Conservation (phyloP, 495 filamentous ascomycete species). For the Hypoxylon cercidicola region DNA sequence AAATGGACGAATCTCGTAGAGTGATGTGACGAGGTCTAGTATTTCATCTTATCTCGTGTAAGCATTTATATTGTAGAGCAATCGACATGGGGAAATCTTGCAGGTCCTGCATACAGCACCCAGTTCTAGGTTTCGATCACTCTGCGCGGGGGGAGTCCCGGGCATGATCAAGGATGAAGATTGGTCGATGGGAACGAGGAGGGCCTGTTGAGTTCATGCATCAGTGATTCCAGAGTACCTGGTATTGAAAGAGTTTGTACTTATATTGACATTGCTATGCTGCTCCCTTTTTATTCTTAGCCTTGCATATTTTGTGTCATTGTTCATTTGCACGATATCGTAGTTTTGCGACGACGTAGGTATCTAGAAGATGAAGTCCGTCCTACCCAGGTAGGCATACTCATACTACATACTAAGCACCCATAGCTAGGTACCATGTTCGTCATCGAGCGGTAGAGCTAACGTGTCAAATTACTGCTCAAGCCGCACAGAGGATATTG, state of each 20-base stretch:
- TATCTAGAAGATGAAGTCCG: too few relatives aligned
- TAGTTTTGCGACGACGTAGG: too few relatives aligned
- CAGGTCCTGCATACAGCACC: slow-evolving; percentile 36
- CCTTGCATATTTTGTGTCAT: slow-evolving; percentile 39
- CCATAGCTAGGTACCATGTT: too few relatives aligned
- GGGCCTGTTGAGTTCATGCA: slow-evolving; percentile 41
- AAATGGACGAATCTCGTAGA: slow-evolving; percentile 39
- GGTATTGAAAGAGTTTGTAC: slow-evolving; percentile 21
- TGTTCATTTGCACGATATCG: slow-evolving; percentile 11
- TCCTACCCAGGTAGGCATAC: background rate
- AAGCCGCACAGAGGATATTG: slow-evolving; percentile 8
- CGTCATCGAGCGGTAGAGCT: too few relatives aligned
- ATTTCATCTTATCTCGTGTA: slow-evolving; percentile 44
- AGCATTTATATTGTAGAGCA: slow-evolving; percentile 23
- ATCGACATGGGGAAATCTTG: slow-evolving; percentile 43
- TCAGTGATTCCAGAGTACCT: slow-evolving; percentile 28
- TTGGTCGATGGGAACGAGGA: slow-evolving; percentile 38
- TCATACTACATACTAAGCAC: background rate
- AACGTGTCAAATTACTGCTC: background rate
- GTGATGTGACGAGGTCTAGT: slow-evolving; percentile 41
- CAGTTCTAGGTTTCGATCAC: slow-evolving; percentile 41
- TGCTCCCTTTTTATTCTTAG: slow-evolving; percentile 38
- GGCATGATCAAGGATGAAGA: slow-evolving; percentile 25
- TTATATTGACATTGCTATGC: slow-evolving; percentile 19
- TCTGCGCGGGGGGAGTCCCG: slow-evolving; percentile 36